Evolutionary conservation across 495 filamentous ascomycete species (phyloP), one percentile per base, ranked within the genome.

Genomic region (Pseudevernia furfuracea): DNA sequence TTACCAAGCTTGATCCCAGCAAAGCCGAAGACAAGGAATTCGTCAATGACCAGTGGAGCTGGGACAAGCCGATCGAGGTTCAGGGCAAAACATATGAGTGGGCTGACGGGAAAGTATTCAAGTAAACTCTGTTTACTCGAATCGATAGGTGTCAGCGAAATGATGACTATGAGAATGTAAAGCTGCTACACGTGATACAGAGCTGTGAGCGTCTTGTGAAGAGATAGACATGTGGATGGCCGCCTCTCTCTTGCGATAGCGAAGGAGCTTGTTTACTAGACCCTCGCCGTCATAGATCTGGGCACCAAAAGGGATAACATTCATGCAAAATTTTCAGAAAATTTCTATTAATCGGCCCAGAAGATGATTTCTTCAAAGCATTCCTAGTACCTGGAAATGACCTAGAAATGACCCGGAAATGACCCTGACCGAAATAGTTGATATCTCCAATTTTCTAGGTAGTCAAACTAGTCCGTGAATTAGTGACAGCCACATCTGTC

Each of bases 41-140:
- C 75, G 81, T 97, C 73, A 85, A 95, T 68, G 85, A 90, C 74
- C 82, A 88, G 78, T 99, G 94, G 94, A 81, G 86, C 66, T 90
- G 87, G 84, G 94, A 97, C 74, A 88, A 89, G 79, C 88, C 91
- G 64, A 76, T 90, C 69, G 76, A 78, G 68, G 81, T 90, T 71
- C 77, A 86, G 71, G 93, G 86, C 79, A 95, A 97, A 87, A 85
- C 84, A 75, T 92, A 84, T 71, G 74, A 80, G 66, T 84, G 77
- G 81, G 88, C 87, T 73, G 89, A 92, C 70, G 95, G 95, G 72
- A 96, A 99, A 84, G 91, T 96, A 75, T 97, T 97, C 87, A 98
- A 97, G 87, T 98, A 94, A 82, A 81, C 63, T 10, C 5, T 73
- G n/a, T 17, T 62, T 57, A n/a, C 48, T 25, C 19, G 34, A 34